Evolutionary conservation across 2,329 filamentous ascomycete species (phyloP).

Genomic region (Fusarium verticillioides): DNA sequence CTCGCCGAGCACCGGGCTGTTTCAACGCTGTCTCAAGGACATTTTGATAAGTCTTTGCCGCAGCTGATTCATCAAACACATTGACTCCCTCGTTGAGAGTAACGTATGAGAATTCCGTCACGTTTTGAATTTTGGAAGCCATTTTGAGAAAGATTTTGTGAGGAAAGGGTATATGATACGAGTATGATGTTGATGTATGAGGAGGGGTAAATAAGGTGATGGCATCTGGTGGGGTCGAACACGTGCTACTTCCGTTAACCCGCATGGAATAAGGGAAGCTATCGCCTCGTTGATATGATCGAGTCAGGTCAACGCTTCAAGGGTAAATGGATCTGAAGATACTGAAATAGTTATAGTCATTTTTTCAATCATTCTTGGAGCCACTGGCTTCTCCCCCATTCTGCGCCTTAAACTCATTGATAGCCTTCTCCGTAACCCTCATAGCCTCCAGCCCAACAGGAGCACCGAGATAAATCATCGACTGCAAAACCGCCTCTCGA

Average conservation of each 20-base stretch:
- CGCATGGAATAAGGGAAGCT: constrained; percentile 30
- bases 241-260: constrained; percentile 35
- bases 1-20: constrained; percentile 39
- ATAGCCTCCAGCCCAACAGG: constrained; percentile 32
- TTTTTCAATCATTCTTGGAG: neutral
- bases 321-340: neutral
- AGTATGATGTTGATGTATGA: neutral
- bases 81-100: constrained; percentile 31
- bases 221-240: constrained; percentile 12
- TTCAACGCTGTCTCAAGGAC: constrained; percentile 33
- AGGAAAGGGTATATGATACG: neutral
- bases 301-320: neutral
- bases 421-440: constrained; percentile 33
- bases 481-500: constrained; percentile 29
- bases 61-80: constrained; percentile 23
- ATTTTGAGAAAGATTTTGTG: constrained; percentile 2
- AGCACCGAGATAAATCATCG: constrained; percentile 33
- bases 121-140: constrained; percentile 30
- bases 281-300: neutral
- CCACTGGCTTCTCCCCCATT: neutral
- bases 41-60: constrained; percentile 25
- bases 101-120: constrained; percentile 41
- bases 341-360: too few species aligned
- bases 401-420: constrained; percentile 6
- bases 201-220: constrained; percentile 29